Base-by-base conservation (phyloP, 371 early-diverging fungal species). In the Chytridium lagenaria region DNA sequence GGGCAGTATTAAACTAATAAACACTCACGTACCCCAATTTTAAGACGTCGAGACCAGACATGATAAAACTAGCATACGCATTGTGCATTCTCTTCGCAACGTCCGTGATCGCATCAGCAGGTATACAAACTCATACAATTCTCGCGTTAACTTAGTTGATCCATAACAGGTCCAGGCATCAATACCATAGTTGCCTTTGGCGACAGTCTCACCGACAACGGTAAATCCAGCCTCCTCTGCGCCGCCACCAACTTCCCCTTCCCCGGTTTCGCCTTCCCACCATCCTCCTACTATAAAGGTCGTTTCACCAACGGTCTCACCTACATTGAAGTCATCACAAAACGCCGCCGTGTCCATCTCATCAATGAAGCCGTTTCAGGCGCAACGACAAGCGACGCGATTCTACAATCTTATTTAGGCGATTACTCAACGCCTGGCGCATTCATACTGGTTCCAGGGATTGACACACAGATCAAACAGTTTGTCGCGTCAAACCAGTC, bases 281-380 rank as follows among this genome's bases (percentile, higher is more conserved):
- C 76, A n/a, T 71, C 73, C 50, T 72, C 79, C 1, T 87, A 84
- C 78, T 88, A 73, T 64, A 67, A 82, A 22, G 88, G 88, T 0
- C 84, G 88, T 28, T 85, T 76, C 66, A 72, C 79, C 16, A 89
- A 88, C 73, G 86, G 87, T 22, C 88, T 86, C 40, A 80, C 85
- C 36, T 90, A 87, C 87, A 50, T 82, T 28, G 89, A 88, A 52
- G 78, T 88, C 67, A 68, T 86, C 0, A 78, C 84, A 22, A 70
- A 82, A 26, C 38, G 79, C n/a, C 70, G 77, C 0, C 74, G 76
- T 59, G 68, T 74, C 36, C 61, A 59, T 1, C 73, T 89, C 37
- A 70, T 71, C n/a, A 86, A 90, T 68, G 68, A 69, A 15, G 88
- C 87, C 0, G 77, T 83, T 55, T 84, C 86, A 31, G 88, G 87